Percentiles rank a stretch among this genome's conserved stretches.
phyloP scores from a whole-genome alignment of 2,329 filamentous ascomycete genomes.

The Rhytidhysteron rufulum region DNA sequence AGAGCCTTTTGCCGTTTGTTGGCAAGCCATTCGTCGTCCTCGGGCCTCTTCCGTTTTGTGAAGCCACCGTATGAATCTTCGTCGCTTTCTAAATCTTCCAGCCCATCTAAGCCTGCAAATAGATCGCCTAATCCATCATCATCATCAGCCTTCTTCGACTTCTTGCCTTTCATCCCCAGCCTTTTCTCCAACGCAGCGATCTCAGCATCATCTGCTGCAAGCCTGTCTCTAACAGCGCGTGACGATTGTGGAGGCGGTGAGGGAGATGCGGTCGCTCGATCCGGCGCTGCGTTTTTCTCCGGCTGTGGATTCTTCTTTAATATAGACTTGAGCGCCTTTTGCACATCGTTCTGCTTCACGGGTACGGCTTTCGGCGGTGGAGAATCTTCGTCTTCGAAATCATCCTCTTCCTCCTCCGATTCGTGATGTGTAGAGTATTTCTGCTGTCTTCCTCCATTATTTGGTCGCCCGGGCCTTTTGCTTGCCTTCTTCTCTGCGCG shows the following conservation, averaged over 20 bases:
- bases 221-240: conserved; percentile 49
- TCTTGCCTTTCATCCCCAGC: conserved; percentile 75
- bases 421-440: conserved; percentile 24
- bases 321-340: conserved; percentile 32
- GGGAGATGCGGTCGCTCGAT: too few relatives aligned
- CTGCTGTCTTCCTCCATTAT: conserved; percentile 9
- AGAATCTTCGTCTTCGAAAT: conserved; percentile 30
- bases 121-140: conserved; percentile 82
- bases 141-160: conserved; percentile 62
- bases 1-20: conserved; percentile 54
- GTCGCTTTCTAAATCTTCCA: conserved; percentile 44
- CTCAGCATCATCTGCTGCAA: conserved; percentile 80
- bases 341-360: conserved; percentile 14
- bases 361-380: conserved; percentile 14
- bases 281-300: conserved; percentile 3
- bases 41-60: conserved; percentile 54
- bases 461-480: conserved; percentile 17
- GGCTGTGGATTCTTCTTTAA: conserved; percentile 20
- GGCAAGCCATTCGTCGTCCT: conserved; percentile 59
- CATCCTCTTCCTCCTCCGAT: conserved; percentile 30
- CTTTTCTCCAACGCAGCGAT: conserved; percentile 86
- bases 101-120: conserved; percentile 59
- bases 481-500: conserved; percentile 58
- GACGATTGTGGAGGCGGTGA: conserved; percentile 26
- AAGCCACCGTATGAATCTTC: conserved; percentile 39